phyloP scores from a whole-genome alignment of 306 rosid species.

The Prunus kanzakura region DNA sequence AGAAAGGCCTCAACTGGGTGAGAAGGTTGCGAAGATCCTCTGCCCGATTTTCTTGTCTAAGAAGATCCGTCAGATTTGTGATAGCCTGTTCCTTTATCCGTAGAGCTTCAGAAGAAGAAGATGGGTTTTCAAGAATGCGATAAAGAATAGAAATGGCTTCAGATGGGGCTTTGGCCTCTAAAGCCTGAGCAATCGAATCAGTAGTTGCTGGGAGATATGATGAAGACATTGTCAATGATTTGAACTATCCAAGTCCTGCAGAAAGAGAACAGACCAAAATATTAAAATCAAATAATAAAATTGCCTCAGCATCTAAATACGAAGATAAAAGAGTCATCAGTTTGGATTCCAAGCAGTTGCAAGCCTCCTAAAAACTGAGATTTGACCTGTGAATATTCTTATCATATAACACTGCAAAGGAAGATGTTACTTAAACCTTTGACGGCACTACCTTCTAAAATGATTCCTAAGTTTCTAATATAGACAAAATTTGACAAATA shows the following conservation, averaged over 20 bases:
- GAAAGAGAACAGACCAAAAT: conserved; percentile 10
- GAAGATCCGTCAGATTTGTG: conserved; percentile 70
- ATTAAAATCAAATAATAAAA: background rate
- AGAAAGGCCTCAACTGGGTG: conserved; percentile 88
- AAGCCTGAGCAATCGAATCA: conserved; percentile 65
- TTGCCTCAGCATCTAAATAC: no score
- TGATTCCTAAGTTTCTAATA: background rate
- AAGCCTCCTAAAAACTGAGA: background rate
- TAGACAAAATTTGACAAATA: background rate
- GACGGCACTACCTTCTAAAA: background rate
- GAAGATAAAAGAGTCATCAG: background rate
- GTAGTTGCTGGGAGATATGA: conserved; percentile 76
- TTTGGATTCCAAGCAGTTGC: background rate
- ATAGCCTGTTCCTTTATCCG: conserved; percentile 86
- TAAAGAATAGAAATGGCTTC: conserved; percentile 75
- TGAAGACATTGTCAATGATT: conserved; percentile 55
- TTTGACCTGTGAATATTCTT: background rate
- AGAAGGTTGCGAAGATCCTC: conserved; percentile 93
- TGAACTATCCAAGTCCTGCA: conserved; percentile 36
- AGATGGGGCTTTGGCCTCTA: conserved; percentile 64
- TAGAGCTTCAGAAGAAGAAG: conserved; percentile 80
- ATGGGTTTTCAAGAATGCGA: conserved; percentile 69
- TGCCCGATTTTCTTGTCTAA: conserved; percentile 74
- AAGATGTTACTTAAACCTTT: background rate
- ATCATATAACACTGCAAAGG: background rate